A percentile compares a stretch with the other conserved stretches of the same genome.
These are phyloP conservation scores for Juglanconis juglandina DNA, from an alignment of 2,329 filamentous ascomycete genomes.

Conservation along the genomic window DNA sequence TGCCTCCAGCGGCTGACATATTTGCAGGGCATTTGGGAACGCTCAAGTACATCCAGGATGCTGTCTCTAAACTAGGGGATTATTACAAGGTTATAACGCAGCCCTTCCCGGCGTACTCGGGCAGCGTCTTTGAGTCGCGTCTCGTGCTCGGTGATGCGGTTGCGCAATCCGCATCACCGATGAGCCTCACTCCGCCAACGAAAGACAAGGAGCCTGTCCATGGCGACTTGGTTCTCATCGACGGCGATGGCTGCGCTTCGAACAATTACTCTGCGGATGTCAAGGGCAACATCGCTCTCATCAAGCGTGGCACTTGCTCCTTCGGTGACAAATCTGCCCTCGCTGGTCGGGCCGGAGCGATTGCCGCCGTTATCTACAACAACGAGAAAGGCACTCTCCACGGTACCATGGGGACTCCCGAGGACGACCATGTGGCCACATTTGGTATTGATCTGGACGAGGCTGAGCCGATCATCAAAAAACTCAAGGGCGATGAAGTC, in stretches of 20 bases:
- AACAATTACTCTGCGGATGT: slow-evolving; percentile 61
- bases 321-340: slow-evolving; percentile 69
- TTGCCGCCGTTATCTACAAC: slow-evolving; percentile 73
- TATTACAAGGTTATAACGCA: slow-evolving; percentile 65
- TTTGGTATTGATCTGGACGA: slow-evolving; percentile 62
- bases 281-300: slow-evolving; percentile 64
- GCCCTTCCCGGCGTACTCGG: slow-evolving; percentile 59
- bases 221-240: slow-evolving; percentile 57
- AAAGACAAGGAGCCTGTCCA: slow-evolving; percentile 55
- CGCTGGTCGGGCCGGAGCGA: slow-evolving; percentile 66
- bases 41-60: slow-evolving; percentile 58
- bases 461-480: slow-evolving; percentile 53
- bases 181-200: slow-evolving; percentile 67
- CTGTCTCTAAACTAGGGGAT: slow-evolving; percentile 50
- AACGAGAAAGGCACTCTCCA: slow-evolving; percentile 59
- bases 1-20: background rate
- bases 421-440: slow-evolving; percentile 60
- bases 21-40: slow-evolving; percentile 59
- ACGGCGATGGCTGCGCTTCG: slow-evolving; percentile 59
- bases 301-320: slow-evolving; percentile 65
- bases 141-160: slow-evolving; percentile 54
- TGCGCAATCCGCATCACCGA: slow-evolving; percentile 48
- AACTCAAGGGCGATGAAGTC: slow-evolving; percentile 47
- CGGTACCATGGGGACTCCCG: slow-evolving; percentile 66
- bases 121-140: slow-evolving; percentile 56